A percentile compares a stretch with the other conserved stretches of the same genome.
Conservation (phyloP, 176 grass and related monocot genomes). For the Oryza glaberrima region DNA sequence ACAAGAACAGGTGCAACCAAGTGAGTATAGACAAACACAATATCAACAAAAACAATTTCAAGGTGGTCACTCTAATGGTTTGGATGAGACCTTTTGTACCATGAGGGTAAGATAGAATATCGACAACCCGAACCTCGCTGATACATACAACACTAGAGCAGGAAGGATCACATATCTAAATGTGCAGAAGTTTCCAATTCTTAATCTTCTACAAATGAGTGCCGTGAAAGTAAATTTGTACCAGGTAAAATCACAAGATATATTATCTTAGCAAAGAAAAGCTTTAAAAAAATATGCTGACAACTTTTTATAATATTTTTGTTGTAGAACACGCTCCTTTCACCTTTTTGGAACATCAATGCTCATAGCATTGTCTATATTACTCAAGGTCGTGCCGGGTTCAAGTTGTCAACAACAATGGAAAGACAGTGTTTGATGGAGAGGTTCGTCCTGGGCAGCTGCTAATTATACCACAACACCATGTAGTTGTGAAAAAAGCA, state of each 20-base stretch:
- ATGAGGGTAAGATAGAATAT: conserved; percentile 47
- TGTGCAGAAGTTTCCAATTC: conserved; percentile 48
- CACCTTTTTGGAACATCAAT: conserved; percentile 47
- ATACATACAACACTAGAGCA: conserved; percentile 40
- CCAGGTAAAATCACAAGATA: conserved; percentile 16
- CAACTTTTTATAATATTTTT: not conserved
- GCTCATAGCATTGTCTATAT: conserved; percentile 40
- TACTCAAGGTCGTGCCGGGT: conserved; percentile 26
- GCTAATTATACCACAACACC: conserved; percentile 37
- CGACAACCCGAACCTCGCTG: conserved; percentile 20
- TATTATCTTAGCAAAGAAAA: not conserved
- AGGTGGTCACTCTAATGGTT: not conserved
- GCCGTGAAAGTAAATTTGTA: conserved; percentile 37
- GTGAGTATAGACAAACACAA: not conserved
- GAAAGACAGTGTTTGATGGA: conserved; percentile 39
- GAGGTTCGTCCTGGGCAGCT: conserved; percentile 33
- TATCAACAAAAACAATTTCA: not conserved
- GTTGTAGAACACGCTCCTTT: conserved; percentile 35
- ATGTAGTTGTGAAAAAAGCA: conserved; percentile 43
- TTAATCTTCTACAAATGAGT: conserved; percentile 51
- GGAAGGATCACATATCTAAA: conserved; percentile 42
- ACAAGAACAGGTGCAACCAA: not conserved
- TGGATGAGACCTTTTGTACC: conserved; percentile 42
- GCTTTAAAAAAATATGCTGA: not conserved
- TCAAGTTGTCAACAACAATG: conserved; percentile 39